Base-by-base conservation (phyloP, 495 filamentous ascomycete species). In the Tetracladium setigerum region DNA sequence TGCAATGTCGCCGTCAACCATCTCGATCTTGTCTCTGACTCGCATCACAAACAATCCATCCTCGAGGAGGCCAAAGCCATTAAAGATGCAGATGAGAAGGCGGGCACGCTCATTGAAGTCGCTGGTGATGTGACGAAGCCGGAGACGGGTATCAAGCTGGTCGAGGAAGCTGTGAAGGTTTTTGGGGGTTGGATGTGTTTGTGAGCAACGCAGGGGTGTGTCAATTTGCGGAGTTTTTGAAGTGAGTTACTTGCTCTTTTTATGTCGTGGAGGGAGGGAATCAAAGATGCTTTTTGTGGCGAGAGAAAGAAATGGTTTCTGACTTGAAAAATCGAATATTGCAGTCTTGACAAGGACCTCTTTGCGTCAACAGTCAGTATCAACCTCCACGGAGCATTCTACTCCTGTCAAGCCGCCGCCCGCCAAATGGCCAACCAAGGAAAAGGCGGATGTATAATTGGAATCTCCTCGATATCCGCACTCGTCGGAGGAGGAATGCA, bases 161-260 rank as follows among this genome's bases (percentile, higher is more conserved):
- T 88, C 16, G 46, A 66, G 14, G 65, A 69, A 44, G 78, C 80
- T 0, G 77, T 85, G 0, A 59, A 71, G 19, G 54, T 52, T 0
- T 95, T 83, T 56, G 61, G 65, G 69, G 77, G 1, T 60, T 95
- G 1, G 86, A 95, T 61, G 72, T 94, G 2, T 90, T 89, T 63
- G 83, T 95, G 2, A 84, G 79, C 63, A 95, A 95, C 67, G 89
- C 89, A 0, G 89, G 89, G 1, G 74, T 95, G 27, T 95, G 86
- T 69, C 69, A 84, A 49, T 94, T 94, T 62, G 81, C 81, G 18
- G 83, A 89, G 31, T 89, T 95, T 59, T 69, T 95, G 10, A 76
- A 82, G 72, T 78, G 50, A 48, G 71, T 68, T 6, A 38, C 18
- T 15, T 35, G 34, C 32, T 34, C 17, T 2, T 39, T 24, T 48